Conservation (phyloP, 192 early-diverging fungal species). For the Entomortierella parvispora region DNA sequence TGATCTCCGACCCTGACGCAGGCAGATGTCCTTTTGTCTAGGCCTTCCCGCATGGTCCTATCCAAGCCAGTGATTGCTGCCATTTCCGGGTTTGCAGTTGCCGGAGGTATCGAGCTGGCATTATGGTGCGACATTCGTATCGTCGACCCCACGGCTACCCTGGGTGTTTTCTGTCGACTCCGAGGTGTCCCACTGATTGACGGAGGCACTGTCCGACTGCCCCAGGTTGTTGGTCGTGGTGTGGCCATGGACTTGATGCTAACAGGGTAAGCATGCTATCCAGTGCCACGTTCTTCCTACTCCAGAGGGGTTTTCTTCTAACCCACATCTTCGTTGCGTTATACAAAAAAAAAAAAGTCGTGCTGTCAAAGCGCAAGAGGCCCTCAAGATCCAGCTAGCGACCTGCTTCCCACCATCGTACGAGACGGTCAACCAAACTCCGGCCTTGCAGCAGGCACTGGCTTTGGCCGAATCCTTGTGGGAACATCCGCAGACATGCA, state of each 20-base stretch:
- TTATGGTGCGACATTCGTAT: slow-evolving; percentile 64
- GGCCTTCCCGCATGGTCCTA: slow-evolving; percentile 56
- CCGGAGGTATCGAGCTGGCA: slow-evolving; percentile 64
- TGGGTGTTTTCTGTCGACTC: slow-evolving; percentile 62
- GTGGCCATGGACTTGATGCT: slow-evolving; percentile 62
- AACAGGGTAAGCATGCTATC: slow-evolving; percentile 41
- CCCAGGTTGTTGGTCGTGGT: slow-evolving; percentile 57
- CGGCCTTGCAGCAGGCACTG: slow-evolving; percentile 50
- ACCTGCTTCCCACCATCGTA: slow-evolving; percentile 41
- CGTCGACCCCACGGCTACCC: slow-evolving; percentile 43
- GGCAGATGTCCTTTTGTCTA: neutral
- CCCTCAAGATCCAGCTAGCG: slow-evolving; percentile 43
- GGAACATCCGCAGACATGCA: slow-evolving; percentile 56
- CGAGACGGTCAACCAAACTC: slow-evolving; percentile 21
- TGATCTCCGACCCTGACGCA: no score
- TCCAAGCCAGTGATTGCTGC: slow-evolving; percentile 65
- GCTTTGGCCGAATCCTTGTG: slow-evolving; percentile 36
- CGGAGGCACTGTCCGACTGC: slow-evolving; percentile 60
- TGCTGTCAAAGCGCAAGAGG: slow-evolving; percentile 53
- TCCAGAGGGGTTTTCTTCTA: neutral
- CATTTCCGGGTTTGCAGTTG: slow-evolving; percentile 62
- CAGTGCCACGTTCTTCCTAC: no score
- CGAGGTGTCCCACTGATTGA: slow-evolving; percentile 64
- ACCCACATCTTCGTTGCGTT: neutral
- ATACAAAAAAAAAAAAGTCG: slow-evolving; percentile 51